Conservation (phyloP, 2,329 filamentous ascomycete genomes). For the Talaromyces sp. region DNA sequence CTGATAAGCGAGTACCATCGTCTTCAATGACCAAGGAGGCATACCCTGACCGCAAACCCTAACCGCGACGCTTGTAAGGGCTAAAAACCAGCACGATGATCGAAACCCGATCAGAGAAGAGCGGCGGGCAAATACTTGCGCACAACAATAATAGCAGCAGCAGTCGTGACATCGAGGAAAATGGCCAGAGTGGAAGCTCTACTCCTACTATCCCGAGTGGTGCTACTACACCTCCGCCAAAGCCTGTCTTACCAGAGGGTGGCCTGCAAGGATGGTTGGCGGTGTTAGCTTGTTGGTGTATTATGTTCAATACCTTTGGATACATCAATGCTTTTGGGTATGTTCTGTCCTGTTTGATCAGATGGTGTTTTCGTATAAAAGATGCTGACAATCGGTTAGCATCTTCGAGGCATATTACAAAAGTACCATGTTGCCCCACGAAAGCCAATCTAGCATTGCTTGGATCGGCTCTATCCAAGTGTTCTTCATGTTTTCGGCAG, state of each 20-base stretch:
- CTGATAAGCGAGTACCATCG: not conserved
- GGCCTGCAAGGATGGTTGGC: slow-evolving; percentile 13
- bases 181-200: not conserved
- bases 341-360: not conserved
- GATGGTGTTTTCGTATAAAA: not conserved
- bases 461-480: slow-evolving; percentile 49
- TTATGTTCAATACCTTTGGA: slow-evolving; percentile 21
- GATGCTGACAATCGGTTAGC: not conserved
- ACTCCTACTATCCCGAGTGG: not conserved
- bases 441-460: slow-evolving; percentile 40
- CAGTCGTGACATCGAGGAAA: not conserved
- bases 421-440: slow-evolving; percentile 32
- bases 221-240: not conserved
- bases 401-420: slow-evolving; percentile 49
- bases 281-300: slow-evolving; percentile 17
- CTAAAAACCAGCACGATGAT: not conserved
- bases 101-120: not conserved
- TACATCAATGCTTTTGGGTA: slow-evolving; percentile 20
- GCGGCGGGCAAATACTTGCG: not conserved
- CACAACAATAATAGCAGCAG: not conserved
- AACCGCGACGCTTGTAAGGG: too few species aligned
- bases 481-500: slow-evolving; percentile 46
- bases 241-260: slow-evolving; percentile 12
- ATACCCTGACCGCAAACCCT: not conserved
- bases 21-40: not conserved